Evolutionary conservation across 257 asterid species (phyloP).

Genomic region (Nicotiana undulata): DNA sequence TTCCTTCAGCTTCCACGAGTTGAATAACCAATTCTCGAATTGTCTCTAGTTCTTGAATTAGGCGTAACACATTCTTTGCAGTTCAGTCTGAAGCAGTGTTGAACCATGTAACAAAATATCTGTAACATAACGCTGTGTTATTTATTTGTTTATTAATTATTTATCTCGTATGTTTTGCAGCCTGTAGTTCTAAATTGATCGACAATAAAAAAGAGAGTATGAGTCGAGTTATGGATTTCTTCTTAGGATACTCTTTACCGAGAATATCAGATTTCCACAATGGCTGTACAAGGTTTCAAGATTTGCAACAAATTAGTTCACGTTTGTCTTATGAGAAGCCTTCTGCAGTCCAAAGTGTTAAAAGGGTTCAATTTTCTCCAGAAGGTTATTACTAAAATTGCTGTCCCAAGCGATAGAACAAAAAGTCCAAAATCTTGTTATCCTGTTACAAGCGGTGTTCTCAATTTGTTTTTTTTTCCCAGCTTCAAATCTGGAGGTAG

Average conservation of each 20-base stretch:
- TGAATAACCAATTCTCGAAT: no score
- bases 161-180: background rate
- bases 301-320: slow-evolving; percentile 9
- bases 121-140: no score
- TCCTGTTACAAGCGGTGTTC: background rate
- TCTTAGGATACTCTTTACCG: slow-evolving; percentile 14
- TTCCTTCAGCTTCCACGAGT: no score
- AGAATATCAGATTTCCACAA: background rate
- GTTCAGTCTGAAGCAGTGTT: no score
- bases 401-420: no score
- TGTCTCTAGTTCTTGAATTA: no score
- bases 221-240: slow-evolving; percentile 31
- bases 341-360: slow-evolving; percentile 12
- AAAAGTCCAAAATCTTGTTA: background rate
- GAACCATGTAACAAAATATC: no score
- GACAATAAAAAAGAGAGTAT: slow-evolving; percentile 15
- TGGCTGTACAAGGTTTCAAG: slow-evolving; percentile 10
- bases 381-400: slow-evolving; percentile 28
- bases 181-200: background rate
- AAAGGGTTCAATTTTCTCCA: slow-evolving; percentile 13
- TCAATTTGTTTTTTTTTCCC: background rate
- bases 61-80: no score
- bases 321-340: slow-evolving; percentile 13
- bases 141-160: background rate
- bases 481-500: slow-evolving; percentile 27